A percentile compares a stretch with the other conserved stretches of the same genome.
These are phyloP conservation scores for Ogataea ramenticola DNA, from an alignment of 805 yeast genomes.

Conservation along the genomic window DNA sequence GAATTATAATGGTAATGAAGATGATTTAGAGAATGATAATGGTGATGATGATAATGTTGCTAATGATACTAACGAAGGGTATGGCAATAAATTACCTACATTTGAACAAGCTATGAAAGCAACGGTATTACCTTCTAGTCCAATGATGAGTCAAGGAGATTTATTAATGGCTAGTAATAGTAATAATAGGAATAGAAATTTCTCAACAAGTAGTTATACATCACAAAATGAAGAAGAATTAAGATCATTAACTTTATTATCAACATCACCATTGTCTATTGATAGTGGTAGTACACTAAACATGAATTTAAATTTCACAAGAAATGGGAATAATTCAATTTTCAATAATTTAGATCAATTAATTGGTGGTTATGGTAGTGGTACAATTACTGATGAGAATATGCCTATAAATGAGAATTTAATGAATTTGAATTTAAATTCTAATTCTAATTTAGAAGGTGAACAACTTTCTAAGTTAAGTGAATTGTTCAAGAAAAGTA, in stretches of 20 bases:
- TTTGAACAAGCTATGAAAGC: slow-evolving; percentile 57
- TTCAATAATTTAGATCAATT: slow-evolving; percentile 17
- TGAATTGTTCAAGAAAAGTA: background rate
- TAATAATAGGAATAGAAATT: no score
- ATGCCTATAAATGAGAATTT: slow-evolving; percentile 2
- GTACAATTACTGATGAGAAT: slow-evolving; percentile 1
- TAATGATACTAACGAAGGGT: background rate
- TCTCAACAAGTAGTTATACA: slow-evolving; percentile 21
- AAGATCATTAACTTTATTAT: slow-evolving; percentile 19
- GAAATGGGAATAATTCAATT: slow-evolving; percentile 5
- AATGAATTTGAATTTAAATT: background rate
- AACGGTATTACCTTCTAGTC: slow-evolving; percentile 32
- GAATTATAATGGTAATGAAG: slow-evolving; percentile 1
- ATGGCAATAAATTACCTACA: slow-evolving; percentile 34
- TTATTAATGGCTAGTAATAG: no score
- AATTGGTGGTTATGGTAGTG: no score
- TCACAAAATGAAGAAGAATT: slow-evolving; percentile 29
- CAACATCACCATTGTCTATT: slow-evolving; percentile 33
- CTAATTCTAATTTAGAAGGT: background rate
- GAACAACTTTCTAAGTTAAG: background rate
- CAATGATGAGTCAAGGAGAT: slow-evolving; percentile 19
- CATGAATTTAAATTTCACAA: no score
- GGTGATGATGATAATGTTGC: slow-evolving; percentile 12
- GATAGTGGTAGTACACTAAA: slow-evolving; percentile 3
- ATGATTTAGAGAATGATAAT: slow-evolving; percentile 4